Conservation (phyloP, 2,329 filamentous ascomycete species). For the Talaromyces sp. region DNA sequence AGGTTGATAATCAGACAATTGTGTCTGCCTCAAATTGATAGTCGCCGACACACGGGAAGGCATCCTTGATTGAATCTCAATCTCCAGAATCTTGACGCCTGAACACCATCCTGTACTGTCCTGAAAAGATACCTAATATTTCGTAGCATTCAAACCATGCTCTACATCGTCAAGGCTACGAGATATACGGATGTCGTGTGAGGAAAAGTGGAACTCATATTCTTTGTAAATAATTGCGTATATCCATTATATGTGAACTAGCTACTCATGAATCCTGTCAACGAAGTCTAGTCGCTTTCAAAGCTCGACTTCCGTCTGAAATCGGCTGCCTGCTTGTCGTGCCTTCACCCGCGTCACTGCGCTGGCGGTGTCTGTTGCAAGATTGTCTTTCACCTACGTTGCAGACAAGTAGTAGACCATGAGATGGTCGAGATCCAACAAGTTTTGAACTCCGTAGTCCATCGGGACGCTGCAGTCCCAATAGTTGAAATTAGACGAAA, state of each 20-base stretch:
- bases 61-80: no score
- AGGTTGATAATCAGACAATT: background rate
- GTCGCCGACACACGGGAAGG: background rate
- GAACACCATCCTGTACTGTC: background rate
- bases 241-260: background rate
- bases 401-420: conserved; percentile 11
- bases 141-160: no score
- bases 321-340: conserved; percentile 2
- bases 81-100: background rate
- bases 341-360: background rate
- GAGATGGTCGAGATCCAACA: conserved; percentile 1
- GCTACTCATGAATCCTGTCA: background rate
- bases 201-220: background rate
- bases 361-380: background rate
- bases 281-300: background rate
- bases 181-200: background rate
- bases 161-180: background rate
- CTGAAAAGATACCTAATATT: background rate
- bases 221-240: background rate
- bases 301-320: conserved; percentile 1
- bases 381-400: conserved; percentile 12
- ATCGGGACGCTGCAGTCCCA: conserved; percentile 17
- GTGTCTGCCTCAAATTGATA: background rate
- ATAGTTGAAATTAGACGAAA: conserved; percentile 18
- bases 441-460: conserved; percentile 12